A percentile compares a stretch with the other conserved stretches of the same genome.
These are phyloP conservation scores for Phytophthora hibernalis DNA, from an alignment of 352 stramenopile species.

Conservation along the genomic window DNA sequence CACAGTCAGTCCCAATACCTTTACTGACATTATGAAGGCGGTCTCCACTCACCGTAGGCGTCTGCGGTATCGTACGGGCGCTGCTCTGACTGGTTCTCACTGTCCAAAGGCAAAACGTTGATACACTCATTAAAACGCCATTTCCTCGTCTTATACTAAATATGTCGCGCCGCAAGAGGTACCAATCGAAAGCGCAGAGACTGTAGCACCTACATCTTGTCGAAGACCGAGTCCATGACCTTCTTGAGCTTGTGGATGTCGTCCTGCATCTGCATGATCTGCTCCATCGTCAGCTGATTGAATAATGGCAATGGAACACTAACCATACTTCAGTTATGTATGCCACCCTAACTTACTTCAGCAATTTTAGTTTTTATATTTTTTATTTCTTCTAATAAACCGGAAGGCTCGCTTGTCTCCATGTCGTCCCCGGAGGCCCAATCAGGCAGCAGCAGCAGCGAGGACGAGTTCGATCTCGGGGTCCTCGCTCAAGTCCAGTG, in stretches of 20 bases:
- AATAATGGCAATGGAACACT: neutral
- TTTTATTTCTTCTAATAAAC: too few species aligned
- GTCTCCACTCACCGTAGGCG: slow-evolving; percentile 63
- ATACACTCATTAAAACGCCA: slow-evolving; percentile 4
- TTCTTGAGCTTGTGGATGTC: slow-evolving; percentile 93
- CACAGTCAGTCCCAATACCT: neutral
- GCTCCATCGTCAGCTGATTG: slow-evolving; percentile 60
- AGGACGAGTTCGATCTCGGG: slow-evolving; percentile 82
- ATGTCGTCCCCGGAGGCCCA: slow-evolving; percentile 68
- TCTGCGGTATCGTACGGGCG: slow-evolving; percentile 75
- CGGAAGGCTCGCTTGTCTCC: neutral
- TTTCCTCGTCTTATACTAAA: neutral
- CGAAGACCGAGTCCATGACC: slow-evolving; percentile 89
- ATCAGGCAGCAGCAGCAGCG: slow-evolving; percentile 72
- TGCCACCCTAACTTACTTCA: too few species aligned
- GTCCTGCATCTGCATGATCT: slow-evolving; percentile 92
- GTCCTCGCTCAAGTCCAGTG: slow-evolving; percentile 33
- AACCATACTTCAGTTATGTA: too few species aligned
- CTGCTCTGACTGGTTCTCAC: slow-evolving; percentile 67
- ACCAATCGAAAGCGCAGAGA: neutral
- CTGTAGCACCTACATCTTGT: slow-evolving; percentile 70
- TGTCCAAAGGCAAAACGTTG: slow-evolving; percentile 17
- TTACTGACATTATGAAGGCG: neutral
- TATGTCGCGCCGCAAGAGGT: neutral
- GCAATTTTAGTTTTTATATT: too few species aligned